phyloP scores from a whole-genome alignment of 805 yeast species.

The Candida schatavii region DNA sequence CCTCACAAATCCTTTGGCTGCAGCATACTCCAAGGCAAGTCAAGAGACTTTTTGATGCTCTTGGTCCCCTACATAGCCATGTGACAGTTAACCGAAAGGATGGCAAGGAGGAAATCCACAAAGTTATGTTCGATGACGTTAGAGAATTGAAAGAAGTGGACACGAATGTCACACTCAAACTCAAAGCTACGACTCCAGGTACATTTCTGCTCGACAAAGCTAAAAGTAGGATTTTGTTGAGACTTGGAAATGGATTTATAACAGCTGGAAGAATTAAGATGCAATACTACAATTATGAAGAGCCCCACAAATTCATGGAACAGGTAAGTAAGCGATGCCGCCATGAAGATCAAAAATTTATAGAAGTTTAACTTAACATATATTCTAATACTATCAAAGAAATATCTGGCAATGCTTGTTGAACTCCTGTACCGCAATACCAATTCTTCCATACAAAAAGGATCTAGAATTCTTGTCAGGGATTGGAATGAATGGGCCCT shows the following conservation, averaged over 20 bases:
- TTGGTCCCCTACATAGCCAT: conserved; percentile 55
- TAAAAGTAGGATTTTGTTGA: conserved; percentile 20
- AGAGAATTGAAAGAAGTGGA: too few relatives aligned
- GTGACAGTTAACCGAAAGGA: neutral
- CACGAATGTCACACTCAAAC: too few relatives aligned
- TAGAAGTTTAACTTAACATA: neutral
- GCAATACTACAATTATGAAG: conserved; percentile 44
- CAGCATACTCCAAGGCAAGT: conserved; percentile 34
- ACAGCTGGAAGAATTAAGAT: conserved; percentile 41
- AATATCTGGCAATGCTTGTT: conserved; percentile 65
- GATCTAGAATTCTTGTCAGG: conserved; percentile 62
- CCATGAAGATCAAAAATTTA: conserved; percentile 14
- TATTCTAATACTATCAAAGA: too few relatives aligned
- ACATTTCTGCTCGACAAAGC: conserved; percentile 13
- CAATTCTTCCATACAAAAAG: conserved; percentile 69
- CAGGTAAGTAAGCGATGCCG: conserved; percentile 49
- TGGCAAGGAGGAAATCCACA: conserved; percentile 23
- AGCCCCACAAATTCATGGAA: conserved; percentile 33
- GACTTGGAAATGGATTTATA: conserved; percentile 45
- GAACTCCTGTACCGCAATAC: conserved; percentile 76
- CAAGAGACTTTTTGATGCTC: conserved; percentile 42
- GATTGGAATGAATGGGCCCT: conserved; percentile 70
- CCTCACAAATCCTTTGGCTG: conserved; percentile 49
- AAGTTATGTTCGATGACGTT: conserved; percentile 50
- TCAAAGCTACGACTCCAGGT: too few relatives aligned